phyloP scores from a whole-genome alignment of 2,329 filamentous ascomycete genomes.

The Purpureocillium takamizusanense region DNA sequence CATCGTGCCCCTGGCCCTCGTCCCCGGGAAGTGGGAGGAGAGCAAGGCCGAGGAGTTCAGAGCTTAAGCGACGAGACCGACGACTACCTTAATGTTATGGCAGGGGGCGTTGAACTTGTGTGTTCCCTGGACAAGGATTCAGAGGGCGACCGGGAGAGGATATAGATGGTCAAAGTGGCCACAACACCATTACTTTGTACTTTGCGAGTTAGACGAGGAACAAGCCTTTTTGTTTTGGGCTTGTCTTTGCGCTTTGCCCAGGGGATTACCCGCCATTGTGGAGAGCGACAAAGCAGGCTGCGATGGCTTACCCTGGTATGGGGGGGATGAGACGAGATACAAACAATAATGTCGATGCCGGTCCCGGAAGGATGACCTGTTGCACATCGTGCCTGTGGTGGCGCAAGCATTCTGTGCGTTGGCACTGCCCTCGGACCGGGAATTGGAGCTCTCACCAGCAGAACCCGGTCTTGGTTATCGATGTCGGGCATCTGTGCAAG shows the following conservation, averaged over 20 bases:
- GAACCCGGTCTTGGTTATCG: no score
- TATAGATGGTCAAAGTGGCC: constrained; percentile 10
- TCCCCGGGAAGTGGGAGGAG: constrained; percentile 55
- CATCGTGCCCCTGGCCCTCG: constrained; percentile 86
- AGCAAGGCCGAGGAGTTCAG: constrained; percentile 54
- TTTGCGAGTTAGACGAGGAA: constrained; percentile 23
- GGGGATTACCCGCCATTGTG: constrained; percentile 2
- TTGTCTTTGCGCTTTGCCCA: background rate
- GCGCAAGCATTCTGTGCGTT: background rate
- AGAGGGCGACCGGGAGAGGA: background rate
- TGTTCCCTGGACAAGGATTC: background rate
- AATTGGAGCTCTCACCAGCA: no score
- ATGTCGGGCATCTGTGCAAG: no score
- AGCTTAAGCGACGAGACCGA: constrained; percentile 27
- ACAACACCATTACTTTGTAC: constrained; percentile 19
- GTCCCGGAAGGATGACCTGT: no score
- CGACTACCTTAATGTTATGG: background rate
- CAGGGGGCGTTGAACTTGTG: constrained; percentile 1
- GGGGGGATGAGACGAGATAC: background rate
- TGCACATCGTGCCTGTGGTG: no score
- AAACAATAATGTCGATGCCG: constrained; percentile 1
- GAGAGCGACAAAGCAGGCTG: background rate
- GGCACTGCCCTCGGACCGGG: background rate
- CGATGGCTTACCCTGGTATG: constrained; percentile 3
- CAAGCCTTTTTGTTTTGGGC: constrained; percentile 3